Evolutionary conservation across 2,329 filamentous ascomycete genomes (phyloP).

Genomic region (Alternaria sp.): DNA sequence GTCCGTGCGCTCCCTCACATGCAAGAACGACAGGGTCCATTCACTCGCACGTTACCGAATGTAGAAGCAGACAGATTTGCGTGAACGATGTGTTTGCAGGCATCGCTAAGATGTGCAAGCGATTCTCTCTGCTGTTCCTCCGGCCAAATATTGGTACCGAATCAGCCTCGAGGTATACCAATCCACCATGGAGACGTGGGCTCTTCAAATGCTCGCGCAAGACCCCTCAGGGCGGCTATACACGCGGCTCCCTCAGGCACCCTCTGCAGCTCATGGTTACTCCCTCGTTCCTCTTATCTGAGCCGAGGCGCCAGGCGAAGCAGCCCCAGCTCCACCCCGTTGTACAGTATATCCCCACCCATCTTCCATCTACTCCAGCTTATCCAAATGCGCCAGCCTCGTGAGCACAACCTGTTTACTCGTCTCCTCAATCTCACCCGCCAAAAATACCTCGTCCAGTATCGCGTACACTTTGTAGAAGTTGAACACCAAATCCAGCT

Average conservation of each 20-base stretch:
- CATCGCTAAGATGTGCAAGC: background rate
- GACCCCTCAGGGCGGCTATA: background rate
- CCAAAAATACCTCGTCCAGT: conserved; percentile 95
- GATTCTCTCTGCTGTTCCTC: background rate
- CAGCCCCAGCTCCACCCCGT: background rate
- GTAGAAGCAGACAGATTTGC: background rate
- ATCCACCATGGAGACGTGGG: background rate
- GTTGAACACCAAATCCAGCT: conserved; percentile 85
- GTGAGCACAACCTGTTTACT: conserved; percentile 98
- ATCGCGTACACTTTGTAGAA: conserved; percentile 94
- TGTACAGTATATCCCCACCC: background rate
- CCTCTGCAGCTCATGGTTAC: background rate
- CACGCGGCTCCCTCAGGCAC: accelerated
- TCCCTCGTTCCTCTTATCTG: background rate
- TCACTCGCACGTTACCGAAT: conserved; percentile 8
- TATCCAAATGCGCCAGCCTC: conserved; percentile 91
- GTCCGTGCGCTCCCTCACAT: conserved; percentile 28
- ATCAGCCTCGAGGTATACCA: background rate
- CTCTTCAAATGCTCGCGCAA: background rate
- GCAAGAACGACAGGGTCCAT: conserved; percentile 21
- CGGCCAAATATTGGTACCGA: background rate
- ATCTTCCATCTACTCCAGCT: conserved; percentile 71
- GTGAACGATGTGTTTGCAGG: background rate
- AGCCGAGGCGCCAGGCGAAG: background rate
- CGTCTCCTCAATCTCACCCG: conserved; percentile 97